phyloP scores from a whole-genome alignment of 768 basidiomycete genomes.

The Collybia sordida region DNA sequence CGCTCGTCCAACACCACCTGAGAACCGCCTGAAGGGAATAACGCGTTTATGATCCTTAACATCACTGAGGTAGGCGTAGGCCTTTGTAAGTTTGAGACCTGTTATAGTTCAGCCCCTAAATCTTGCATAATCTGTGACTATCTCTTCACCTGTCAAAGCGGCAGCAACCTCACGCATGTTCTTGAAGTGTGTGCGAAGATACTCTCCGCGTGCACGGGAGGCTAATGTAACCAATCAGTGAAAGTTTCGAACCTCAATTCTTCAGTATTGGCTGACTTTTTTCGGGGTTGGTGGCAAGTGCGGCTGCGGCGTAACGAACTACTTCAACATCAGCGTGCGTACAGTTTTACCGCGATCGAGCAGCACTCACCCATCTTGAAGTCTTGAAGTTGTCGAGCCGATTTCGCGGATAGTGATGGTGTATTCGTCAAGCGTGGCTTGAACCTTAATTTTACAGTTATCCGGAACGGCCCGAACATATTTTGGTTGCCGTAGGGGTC shows the following conservation, averaged over 20 bases:
- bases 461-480: slow-evolving; percentile 15
- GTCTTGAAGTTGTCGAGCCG: slow-evolving; percentile 51
- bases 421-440: slow-evolving; percentile 35
- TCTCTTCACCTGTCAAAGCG: slow-evolving; percentile 74
- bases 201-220: slow-evolving; percentile 91
- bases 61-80: slow-evolving; percentile 90
- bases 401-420: slow-evolving; percentile 23
- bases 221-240: slow-evolving; percentile 47
- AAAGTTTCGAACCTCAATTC: background rate
- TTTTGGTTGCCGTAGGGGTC: background rate
- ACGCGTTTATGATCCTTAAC: slow-evolving; percentile 96
- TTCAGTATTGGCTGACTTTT: slow-evolving; percentile 63
- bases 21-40: slow-evolving; percentile 94
- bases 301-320: slow-evolving; percentile 95
- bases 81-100: slow-evolving; percentile 94
- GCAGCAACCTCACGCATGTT: slow-evolving; percentile 99
- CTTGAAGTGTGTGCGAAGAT: slow-evolving; percentile 99
- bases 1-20: slow-evolving; percentile 93
- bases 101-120: slow-evolving; percentile 3
- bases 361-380: slow-evolving; percentile 64
- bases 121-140: background rate
- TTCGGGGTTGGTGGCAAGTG: slow-evolving; percentile 89
- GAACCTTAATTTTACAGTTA: slow-evolving; percentile 45
- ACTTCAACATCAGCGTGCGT: slow-evolving; percentile 19
- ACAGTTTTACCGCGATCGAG: slow-evolving; percentile 12